Conservation (phyloP, 2,329 filamentous ascomycete genomes). For the Colletotrichum sp. region DNA sequence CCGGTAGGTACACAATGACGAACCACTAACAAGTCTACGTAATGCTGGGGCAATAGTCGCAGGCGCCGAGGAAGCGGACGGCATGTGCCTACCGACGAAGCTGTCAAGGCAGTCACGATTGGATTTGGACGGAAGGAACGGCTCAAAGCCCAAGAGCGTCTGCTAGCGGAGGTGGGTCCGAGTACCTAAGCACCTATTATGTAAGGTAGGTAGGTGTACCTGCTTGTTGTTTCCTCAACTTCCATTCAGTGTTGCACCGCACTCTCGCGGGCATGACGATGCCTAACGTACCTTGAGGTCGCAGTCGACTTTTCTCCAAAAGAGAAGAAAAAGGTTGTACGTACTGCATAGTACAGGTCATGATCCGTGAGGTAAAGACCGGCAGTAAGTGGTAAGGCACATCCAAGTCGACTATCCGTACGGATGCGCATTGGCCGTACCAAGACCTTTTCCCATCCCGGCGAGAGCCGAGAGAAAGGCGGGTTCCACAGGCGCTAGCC, state of each 20-base stretch:
- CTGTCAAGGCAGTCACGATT: background rate
- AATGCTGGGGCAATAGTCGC: slow-evolving; percentile 5
- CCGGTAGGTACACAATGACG: background rate
- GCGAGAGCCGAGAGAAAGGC: slow-evolving; percentile 5
- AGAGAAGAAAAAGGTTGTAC: background rate
- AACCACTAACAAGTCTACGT: slow-evolving; percentile 11
- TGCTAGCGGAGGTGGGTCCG: slow-evolving; percentile 12
- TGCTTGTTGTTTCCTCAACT: background rate
- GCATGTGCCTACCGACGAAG: slow-evolving; percentile 6
- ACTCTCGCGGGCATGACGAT: background rate
- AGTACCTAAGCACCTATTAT: background rate
- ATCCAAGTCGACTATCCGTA: background rate
- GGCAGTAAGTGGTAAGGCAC: background rate
- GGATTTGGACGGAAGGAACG: slow-evolving; percentile 17
- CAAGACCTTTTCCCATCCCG: background rate
- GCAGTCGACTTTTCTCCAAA: background rate
- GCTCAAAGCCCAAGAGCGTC: slow-evolving; percentile 13
- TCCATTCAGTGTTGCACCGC: background rate
- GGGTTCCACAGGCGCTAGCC: background rate
- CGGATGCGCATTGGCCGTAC: background rate
- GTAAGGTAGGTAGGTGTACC: background rate
- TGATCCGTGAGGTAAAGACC: background rate
- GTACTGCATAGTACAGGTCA: background rate
- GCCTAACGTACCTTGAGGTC: background rate
- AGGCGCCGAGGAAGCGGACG: slow-evolving; percentile 4